Conservation (phyloP, 129 eudicot genomes). For the Helichrysum umbraculigerum region DNA sequence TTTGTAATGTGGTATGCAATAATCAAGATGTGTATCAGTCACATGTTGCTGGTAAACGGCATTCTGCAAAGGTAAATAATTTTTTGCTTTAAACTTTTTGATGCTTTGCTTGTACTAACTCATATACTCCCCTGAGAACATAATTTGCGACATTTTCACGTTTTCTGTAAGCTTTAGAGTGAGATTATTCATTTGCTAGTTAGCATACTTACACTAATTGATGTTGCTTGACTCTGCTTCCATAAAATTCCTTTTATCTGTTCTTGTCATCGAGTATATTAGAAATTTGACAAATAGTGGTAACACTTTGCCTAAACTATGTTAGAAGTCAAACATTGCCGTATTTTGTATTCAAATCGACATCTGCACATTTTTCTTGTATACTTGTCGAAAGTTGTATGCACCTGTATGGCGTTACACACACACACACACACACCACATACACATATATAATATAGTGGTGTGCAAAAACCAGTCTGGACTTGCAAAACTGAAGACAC, state of each 20-base stretch:
- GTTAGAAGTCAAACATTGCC: not conserved
- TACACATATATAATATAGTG: not conserved
- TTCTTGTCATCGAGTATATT: no score
- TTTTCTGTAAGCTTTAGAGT: not conserved
- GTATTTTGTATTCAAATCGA: no score
- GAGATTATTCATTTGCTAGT: not conserved
- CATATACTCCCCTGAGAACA: not conserved
- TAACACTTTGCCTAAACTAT: no score
- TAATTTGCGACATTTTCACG: no score
- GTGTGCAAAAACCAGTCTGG: not conserved
- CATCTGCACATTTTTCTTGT: not conserved
- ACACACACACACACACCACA: not conserved
- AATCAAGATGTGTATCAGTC: slow-evolving; percentile 29
- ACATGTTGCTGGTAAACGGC: slow-evolving; percentile 49
- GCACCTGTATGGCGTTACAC: not conserved
- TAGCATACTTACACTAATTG: not conserved
- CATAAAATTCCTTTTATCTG: no score
- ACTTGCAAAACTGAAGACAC: not conserved
- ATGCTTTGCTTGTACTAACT: not conserved
- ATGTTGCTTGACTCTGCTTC: no score
- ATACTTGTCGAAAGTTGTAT: not conserved
- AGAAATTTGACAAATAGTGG: no score
- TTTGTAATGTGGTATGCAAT: slow-evolving; percentile 48
- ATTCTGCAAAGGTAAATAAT: slow-evolving; percentile 38
- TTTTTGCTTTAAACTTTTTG: no score